Percentiles rank a stretch among this genome's conserved stretches.
Conservation (phyloP, 768 basidiomycete species). For the Leucocoprinus leucothites region DNA sequence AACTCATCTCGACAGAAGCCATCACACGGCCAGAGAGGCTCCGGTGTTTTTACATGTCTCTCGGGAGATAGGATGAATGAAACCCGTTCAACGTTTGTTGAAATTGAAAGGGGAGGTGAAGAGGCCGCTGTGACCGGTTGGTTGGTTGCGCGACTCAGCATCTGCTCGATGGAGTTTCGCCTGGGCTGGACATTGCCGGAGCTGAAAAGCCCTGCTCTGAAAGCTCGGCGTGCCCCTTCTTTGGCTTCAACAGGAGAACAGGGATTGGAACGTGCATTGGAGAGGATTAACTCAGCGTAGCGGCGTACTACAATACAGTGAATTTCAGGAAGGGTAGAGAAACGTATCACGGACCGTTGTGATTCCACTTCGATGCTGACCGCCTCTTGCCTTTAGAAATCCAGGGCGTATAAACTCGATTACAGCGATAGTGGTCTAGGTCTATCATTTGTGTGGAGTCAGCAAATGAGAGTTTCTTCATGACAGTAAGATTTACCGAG, state of each 20-base stretch:
- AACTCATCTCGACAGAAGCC: slow-evolving; percentile 5
- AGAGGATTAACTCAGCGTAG: slow-evolving; percentile 2
- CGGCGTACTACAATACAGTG: slow-evolving; percentile 7
- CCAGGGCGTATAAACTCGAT: slow-evolving; percentile 46
- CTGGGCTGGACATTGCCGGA: too few relatives aligned
- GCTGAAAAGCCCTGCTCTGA: too few relatives aligned
- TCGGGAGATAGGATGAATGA: slow-evolving; percentile 14
- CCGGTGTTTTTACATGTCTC: slow-evolving; percentile 26
- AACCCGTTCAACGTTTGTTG: too few relatives aligned
- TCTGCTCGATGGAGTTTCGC: too few relatives aligned
- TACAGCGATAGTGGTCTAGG: slow-evolving; percentile 40
- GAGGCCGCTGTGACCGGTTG: too few relatives aligned
- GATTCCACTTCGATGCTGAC: slow-evolving; percentile 30
- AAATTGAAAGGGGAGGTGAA: too few relatives aligned
- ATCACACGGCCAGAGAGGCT: slow-evolving; percentile 23
- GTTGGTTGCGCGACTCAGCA: too few relatives aligned
- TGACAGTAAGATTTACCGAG: slow-evolving; percentile 25
- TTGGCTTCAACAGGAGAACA: neutral
- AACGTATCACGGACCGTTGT: slow-evolving; percentile 20
- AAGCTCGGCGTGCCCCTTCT: too few relatives aligned
- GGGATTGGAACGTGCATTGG: neutral
- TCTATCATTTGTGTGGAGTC: slow-evolving; percentile 23
- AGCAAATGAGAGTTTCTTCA: neutral
- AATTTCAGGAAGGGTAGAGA: neutral
- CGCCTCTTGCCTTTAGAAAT: slow-evolving; percentile 37